phyloP scores from a whole-genome alignment of 257 asterid genomes.

The Solanum appendiculatum region DNA sequence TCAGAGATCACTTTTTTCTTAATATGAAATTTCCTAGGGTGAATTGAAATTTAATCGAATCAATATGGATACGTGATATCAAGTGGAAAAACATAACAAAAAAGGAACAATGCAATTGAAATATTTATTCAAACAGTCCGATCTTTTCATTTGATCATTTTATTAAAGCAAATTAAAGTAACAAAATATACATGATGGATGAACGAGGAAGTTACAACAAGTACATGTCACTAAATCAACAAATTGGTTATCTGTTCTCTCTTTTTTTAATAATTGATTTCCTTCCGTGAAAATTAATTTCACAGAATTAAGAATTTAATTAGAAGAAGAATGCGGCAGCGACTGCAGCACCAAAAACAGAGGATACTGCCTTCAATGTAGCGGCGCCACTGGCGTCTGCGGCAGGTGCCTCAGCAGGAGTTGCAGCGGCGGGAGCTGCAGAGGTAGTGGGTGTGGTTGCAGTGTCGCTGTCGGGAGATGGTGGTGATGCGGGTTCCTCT shows the following conservation, averaged over 20 bases:
- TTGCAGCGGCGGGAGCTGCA: slow-evolving; percentile 1
- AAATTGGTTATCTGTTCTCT: neutral
- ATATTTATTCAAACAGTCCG: neutral
- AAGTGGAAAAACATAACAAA: too few species aligned
- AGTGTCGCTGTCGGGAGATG: slow-evolving; percentile 21
- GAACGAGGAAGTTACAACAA: neutral
- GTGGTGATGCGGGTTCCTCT: slow-evolving; percentile 33
- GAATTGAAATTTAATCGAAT: too few species aligned
- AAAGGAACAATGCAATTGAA: neutral
- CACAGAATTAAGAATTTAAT: neutral
- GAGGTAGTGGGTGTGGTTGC: slow-evolving; percentile 6
- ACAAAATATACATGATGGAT: neutral
- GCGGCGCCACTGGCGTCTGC: slow-evolving; percentile 10
- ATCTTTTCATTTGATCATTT: neutral
- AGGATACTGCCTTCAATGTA: slow-evolving; percentile 33
- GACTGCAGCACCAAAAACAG: slow-evolving; percentile 25
- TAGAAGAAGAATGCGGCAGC: slow-evolving; percentile 38
- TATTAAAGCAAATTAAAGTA: neutral
- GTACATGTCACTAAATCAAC: neutral
- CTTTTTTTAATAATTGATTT: neutral
- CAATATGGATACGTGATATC: too few species aligned
- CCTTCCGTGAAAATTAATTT: neutral
- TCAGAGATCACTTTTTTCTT: too few species aligned
- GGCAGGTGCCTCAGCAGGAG: slow-evolving; percentile 16
- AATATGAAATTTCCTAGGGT: too few species aligned